Percentiles rank a stretch among this genome's conserved stretches.
Evolutionary conservation across 345 rosid genomes (phyloP).

Genomic region (Microcos paniculata): DNA sequence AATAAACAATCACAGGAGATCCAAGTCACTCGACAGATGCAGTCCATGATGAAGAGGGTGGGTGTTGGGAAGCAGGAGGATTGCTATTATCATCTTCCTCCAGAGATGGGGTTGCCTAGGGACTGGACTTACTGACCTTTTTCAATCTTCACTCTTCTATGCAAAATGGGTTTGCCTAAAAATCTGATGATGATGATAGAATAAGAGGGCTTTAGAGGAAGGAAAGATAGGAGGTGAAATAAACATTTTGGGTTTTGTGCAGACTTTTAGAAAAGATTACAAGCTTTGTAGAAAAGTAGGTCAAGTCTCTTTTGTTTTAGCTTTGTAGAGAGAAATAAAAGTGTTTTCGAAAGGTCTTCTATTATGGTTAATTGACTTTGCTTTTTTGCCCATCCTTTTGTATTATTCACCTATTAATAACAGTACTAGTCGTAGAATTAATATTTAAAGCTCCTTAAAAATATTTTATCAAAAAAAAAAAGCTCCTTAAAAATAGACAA

Average conservation of each 20-base stretch:
- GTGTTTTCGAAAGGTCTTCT: background rate
- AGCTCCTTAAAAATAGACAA: background rate
- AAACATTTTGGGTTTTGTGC: conserved; percentile 15
- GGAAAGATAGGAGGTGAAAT: background rate
- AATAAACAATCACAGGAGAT: conserved; percentile 2
- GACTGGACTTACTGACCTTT: conserved; percentile 35
- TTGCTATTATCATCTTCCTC: conserved; percentile 38
- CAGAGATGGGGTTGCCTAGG: conserved; percentile 38
- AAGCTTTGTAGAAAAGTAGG: background rate
- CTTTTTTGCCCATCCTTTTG: background rate
- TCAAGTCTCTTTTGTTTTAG: background rate
- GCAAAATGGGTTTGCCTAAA: background rate
- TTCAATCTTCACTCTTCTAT: background rate
- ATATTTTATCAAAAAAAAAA: no score
- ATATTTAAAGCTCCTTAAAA: background rate
- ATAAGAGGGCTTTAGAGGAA: background rate
- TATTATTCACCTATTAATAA: background rate
- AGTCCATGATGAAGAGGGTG: conserved; percentile 13
- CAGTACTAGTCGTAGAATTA: background rate
- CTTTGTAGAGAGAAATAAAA: background rate
- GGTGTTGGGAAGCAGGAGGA: conserved; percentile 24
- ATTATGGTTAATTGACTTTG: background rate
- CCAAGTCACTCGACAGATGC: conserved; percentile 16
- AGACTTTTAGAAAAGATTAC: background rate
- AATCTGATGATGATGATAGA: background rate